Evolutionary conservation across 139 green algal genomes (phyloP), one percentile per base, ranked within the genome.

Genomic region (Chlamydomonas urium): DNA sequence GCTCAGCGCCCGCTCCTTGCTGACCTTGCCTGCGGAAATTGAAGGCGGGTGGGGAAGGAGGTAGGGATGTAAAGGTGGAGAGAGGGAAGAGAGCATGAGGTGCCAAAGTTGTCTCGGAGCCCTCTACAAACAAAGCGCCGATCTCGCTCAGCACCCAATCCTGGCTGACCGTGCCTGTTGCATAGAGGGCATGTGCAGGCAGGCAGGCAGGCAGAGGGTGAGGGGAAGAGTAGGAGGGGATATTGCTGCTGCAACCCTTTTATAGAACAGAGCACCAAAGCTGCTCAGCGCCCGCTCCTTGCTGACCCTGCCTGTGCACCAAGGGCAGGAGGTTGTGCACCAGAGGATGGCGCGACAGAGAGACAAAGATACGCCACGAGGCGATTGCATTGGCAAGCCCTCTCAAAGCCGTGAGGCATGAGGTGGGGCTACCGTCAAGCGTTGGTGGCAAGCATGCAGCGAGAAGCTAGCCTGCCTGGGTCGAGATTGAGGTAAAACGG

Each of bases 191-290:
- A n/a, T n/a, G n/a, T 17, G 42, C 14, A 53, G 42, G 42, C 14
- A 17, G 42, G 42, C 14, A 53, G 42, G 42, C 42, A 53, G 42
- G 42, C 42, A 53, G 42, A 53, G n/a, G n/a, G n/a, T n/a, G n/a
- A n/a, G n/a, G n/a, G n/a, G n/a, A n/a, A n/a, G n/a, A n/a, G n/a
- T n/a, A n/a, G n/a, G n/a, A n/a, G n/a, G n/a, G n/a, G n/a, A n/a
- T n/a, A n/a, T n/a, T n/a, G n/a, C n/a, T n/a, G n/a, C n/a, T n/a
- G n/a, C n/a, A n/a, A n/a, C n/a, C n/a, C n/a, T n/a, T n/a, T n/a
- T n/a, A n/a, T n/a, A n/a, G n/a, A 89, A 89, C 65, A 89, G 75
- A 69, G 87, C 87, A 50, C 81, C 81, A 31, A 87, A 83, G 73
- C 85, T 73, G 29, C 36, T 70, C 38, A 83, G 72, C 32, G 72